Conservation (phyloP, 1,284 basidiomycete species). For the Apiotrichum mycotoxinovorans region DNA sequence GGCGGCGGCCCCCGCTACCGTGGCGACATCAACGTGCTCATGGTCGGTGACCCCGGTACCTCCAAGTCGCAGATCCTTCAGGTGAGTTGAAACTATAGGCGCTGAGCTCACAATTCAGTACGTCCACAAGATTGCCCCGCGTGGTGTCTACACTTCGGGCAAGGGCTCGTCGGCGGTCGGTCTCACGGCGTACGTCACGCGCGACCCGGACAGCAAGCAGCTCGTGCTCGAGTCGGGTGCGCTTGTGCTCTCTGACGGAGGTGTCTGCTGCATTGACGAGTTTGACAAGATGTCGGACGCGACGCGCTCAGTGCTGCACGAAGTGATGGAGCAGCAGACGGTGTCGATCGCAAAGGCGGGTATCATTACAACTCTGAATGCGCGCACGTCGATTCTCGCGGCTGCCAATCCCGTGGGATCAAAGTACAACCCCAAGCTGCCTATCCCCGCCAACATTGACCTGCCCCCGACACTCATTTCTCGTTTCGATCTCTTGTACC, state of each 20-base stretch:
- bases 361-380: constrained; percentile 97
- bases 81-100: constrained; percentile 52
- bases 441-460: constrained; percentile 81
- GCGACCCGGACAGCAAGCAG: constrained; percentile 96
- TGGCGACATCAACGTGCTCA: constrained; percentile 94
- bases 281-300: constrained; percentile 99
- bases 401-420: constrained; percentile 96
- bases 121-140: constrained; percentile 96
- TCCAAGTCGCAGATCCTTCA: constrained; percentile 91
- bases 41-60: constrained; percentile 98
- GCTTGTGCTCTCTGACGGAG: constrained; percentile 91
- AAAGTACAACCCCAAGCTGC: constrained; percentile 85
- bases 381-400: constrained; percentile 92
- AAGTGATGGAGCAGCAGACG: constrained; percentile 99
- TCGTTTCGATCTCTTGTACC: constrained; percentile 95
- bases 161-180: constrained; percentile 98
- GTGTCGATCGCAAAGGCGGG: constrained; percentile 99
- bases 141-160: constrained; percentile 94
- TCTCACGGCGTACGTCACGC: constrained; percentile 95
- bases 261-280: constrained; percentile 98
- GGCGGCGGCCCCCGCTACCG: constrained; percentile 92
- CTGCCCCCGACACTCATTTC: constrained; percentile 96
- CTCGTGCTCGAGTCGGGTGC: constrained; percentile 94
- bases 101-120: constrained; percentile 59
- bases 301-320: constrained; percentile 92